These are phyloP conservation scores for Ustilago vetiveriae DNA, from an alignment of 1,284 basidiomycete species.

Conservation along the genomic window DNA sequence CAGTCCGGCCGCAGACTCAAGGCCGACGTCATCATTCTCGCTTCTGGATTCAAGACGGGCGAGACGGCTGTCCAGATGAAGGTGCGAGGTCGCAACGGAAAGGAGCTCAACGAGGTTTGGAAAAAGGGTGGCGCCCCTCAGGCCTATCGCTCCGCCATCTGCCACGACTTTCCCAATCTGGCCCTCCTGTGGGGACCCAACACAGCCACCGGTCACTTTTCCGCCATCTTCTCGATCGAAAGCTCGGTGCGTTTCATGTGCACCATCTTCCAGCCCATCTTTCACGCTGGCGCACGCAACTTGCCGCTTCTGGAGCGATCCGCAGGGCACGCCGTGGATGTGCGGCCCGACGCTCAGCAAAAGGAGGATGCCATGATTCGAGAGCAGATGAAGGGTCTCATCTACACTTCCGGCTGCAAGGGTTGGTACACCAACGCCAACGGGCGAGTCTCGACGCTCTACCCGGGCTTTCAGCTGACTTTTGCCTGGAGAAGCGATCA, in stretches of 20 bases:
- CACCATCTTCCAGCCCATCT: slow-evolving; percentile 21
- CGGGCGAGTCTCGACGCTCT: slow-evolving; percentile 28
- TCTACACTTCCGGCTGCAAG: slow-evolving; percentile 40
- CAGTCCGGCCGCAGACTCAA: slow-evolving; percentile 29
- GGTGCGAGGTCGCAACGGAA: slow-evolving; percentile 32
- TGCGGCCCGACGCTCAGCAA: slow-evolving; percentile 23
- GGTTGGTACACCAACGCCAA: slow-evolving; percentile 42
- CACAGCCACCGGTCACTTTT: slow-evolving; percentile 46
- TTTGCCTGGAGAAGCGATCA: slow-evolving; percentile 35
- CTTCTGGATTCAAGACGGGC: slow-evolving; percentile 43
- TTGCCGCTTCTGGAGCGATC: slow-evolving; percentile 7
- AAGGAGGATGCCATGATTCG: slow-evolving; percentile 38
- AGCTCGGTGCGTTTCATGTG: slow-evolving; percentile 24
- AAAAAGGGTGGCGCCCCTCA: slow-evolving; percentile 28
- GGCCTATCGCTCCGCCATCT: slow-evolving; percentile 42
- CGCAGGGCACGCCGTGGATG: slow-evolving; percentile 22
- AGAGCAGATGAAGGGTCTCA: slow-evolving; percentile 32
- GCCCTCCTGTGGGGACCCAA: slow-evolving; percentile 51
- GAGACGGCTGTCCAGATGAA: slow-evolving; percentile 32
- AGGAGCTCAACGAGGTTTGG: slow-evolving; percentile 39
- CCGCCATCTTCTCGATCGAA: slow-evolving; percentile 39
- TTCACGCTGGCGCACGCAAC: slow-evolving; percentile 2
- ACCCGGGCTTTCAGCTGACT: slow-evolving; percentile 28
- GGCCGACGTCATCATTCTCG: slow-evolving; percentile 46
- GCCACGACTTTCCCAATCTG: slow-evolving; percentile 53